phyloP scores from a whole-genome alignment of 108 stramenopile species.

The Licmophora abbreviata region DNA sequence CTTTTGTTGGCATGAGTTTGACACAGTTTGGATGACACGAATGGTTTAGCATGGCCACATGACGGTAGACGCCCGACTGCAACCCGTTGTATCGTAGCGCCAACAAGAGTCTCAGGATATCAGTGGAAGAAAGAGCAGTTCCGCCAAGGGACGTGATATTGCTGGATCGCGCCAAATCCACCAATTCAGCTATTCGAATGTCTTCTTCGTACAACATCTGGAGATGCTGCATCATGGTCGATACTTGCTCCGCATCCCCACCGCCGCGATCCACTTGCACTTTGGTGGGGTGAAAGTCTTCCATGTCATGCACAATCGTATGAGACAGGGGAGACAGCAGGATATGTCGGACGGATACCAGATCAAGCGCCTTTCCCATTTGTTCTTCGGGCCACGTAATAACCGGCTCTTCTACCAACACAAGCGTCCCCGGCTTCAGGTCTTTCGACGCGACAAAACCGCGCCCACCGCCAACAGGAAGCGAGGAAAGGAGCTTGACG shows the following conservation, averaged over 20 bases:
- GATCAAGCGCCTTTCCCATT: conserved; percentile 39
- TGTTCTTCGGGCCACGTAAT: conserved; percentile 61
- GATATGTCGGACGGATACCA: conserved; percentile 51
- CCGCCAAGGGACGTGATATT: conserved; percentile 34
- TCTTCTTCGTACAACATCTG: conserved; percentile 14
- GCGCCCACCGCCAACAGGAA: conserved; percentile 51
- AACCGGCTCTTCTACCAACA: conserved; percentile 58
- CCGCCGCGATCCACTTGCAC: conserved; percentile 32
- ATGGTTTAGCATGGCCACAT: conserved; percentile 81
- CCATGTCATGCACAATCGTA: conserved; percentile 40
- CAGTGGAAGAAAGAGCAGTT: conserved; percentile 17
- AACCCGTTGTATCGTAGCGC: conserved; percentile 76
- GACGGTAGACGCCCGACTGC: conserved; percentile 64
- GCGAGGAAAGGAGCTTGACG: conserved; percentile 21
- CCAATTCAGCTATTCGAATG: conserved; percentile 14
- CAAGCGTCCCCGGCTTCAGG: conserved; percentile 59
- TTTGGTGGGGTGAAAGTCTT: conserved; percentile 69
- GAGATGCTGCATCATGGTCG: conserved; percentile 11
- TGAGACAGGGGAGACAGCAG: conserved; percentile 27
- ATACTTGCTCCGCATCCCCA: conserved; percentile 4
- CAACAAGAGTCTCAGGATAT: conserved; percentile 54
- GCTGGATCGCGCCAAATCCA: conserved; percentile 21
- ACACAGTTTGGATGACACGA: conserved; percentile 67
- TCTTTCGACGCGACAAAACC: conserved; percentile 51
- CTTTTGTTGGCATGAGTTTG: conserved; percentile 45